Base-by-base conservation (phyloP, 805 yeast species). In the Yarrowia sp. region DNA sequence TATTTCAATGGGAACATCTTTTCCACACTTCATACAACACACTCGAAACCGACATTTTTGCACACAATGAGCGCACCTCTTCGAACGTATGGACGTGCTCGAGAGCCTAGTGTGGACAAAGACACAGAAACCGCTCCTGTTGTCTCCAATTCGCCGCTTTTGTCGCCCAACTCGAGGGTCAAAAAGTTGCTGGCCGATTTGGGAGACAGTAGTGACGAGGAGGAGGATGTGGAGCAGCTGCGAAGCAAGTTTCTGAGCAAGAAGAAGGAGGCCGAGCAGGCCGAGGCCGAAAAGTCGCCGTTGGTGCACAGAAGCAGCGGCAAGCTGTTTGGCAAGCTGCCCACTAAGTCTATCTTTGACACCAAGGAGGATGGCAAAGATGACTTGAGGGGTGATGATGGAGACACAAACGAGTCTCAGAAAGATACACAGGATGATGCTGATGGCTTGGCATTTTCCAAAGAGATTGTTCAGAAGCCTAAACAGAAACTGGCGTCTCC, bases 141-240 rank as follows among this genome's bases (percentile, higher is more conserved):
- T 11, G 12, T 15, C 35, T 55, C 61, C 14, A 42, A n/a, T 8
- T 56, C 64, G 22, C 64, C 64, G n/a, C 64, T 56, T 8, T 35
- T 59, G 65, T 59, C 65, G 52, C 65, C 65, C 52, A 59, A 59
- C 12, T 59, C 65, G 52, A 52, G 65, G n/a, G 65, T 59, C 52
- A 59, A 59, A 59, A 43, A 45, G 65, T 9, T 59, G 52, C 65
- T 59, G 36, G 52, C 45, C 1, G 65, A 59, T 16, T 43, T 59
- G 0, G 65, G 65, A 12, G 52, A 43, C 41, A 43, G 52, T 40
- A 59, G 65, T 35, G 65, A 59, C 42, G 65, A 59, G 14, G 65
- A 59, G 19, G 65, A 59, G 52, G 65, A 59, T 35, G 65, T 59
- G 52, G 65, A 42, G 35, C 48, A 59, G 35, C 46, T 59, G 10